A percentile compares a stretch with the other conserved stretches of the same genome.
Conservation (phyloP, 2,329 filamentous ascomycete species). For the Stagonosporopsis chrysanthemi region DNA sequence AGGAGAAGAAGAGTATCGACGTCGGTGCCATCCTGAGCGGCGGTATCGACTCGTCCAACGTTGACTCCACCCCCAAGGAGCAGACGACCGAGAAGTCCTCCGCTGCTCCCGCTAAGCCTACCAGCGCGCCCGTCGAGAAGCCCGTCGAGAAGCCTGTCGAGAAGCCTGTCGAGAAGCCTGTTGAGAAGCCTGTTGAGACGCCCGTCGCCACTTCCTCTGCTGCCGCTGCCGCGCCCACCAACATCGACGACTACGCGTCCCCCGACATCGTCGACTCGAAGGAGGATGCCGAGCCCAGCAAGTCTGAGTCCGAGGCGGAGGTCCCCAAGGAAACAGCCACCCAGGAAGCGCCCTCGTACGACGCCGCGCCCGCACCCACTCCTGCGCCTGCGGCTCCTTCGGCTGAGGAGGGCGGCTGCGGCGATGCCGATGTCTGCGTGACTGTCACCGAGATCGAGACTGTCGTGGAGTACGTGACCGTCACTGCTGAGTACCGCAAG, state of each 20-base stretch:
- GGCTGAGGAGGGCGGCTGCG: slow-evolving; percentile 13
- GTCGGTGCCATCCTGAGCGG: slow-evolving; percentile 38
- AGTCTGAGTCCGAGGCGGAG: slow-evolving; percentile 5
- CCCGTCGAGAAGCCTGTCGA: not conserved
- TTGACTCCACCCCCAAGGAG: slow-evolving; percentile 26
- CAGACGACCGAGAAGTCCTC: slow-evolving; percentile 1
- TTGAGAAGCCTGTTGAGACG: not conserved
- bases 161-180: not conserved
- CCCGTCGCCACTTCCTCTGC: not conserved
- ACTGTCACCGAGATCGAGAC: slow-evolving; percentile 32
- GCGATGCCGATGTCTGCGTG: slow-evolving; percentile 35
- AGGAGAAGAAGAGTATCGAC: slow-evolving; percentile 39
- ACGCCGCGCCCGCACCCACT: slow-evolving; percentile 31
- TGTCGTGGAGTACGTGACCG: slow-evolving; percentile 38
- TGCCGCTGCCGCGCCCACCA: slow-evolving; percentile 14
- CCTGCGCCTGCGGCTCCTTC: slow-evolving; percentile 8
- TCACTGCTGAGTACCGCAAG: slow-evolving; percentile 34
- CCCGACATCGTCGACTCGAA: slow-evolving; percentile 13
- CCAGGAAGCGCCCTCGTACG: slow-evolving; percentile 27
- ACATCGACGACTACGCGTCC: slow-evolving; percentile 18
- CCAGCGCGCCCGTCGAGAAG: slow-evolving; percentile 6
- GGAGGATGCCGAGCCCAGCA: slow-evolving; percentile 5
- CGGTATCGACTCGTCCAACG: slow-evolving; percentile 2
- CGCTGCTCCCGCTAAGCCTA: slow-evolving; percentile 1
- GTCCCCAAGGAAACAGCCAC: slow-evolving; percentile 15